A percentile compares a stretch with the other conserved stretches of the same genome.
These are phyloP conservation scores for Ogataea pilisensis DNA, from an alignment of 805 yeast species.

Conservation along the genomic window DNA sequence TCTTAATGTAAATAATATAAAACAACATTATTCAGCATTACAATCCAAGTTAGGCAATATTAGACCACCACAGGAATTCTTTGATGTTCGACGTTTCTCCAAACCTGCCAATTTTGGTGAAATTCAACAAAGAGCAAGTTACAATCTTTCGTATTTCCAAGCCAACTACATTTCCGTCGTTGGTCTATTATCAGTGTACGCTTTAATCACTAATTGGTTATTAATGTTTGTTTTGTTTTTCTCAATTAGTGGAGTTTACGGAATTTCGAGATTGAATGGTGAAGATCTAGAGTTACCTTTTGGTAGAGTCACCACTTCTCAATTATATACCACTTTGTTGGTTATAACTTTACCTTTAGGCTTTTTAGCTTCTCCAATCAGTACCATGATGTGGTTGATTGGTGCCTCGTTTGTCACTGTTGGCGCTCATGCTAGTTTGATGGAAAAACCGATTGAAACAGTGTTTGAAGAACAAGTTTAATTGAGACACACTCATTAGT, in stretches of 20 bases:
- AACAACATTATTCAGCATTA: conserved; percentile 39
- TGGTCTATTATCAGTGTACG: conserved; percentile 70
- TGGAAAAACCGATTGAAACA: conserved; percentile 97
- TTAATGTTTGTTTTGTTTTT: conserved; percentile 78
- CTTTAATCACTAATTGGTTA: conserved; percentile 79
- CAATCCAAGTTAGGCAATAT: conserved; percentile 66
- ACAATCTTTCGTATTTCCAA: conserved; percentile 81
- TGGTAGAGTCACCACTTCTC: conserved; percentile 72
- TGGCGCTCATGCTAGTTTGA: conserved; percentile 83
- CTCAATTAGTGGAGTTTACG: conserved; percentile 69
- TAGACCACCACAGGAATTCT: conserved; percentile 90
- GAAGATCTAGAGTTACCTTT: conserved; percentile 76
- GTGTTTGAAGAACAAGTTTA: conserved; percentile 78
- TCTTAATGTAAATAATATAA: conserved; percentile 45
- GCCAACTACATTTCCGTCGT: conserved; percentile 81
- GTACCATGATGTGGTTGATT: conserved; percentile 92
- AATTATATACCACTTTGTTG: conserved; percentile 82
- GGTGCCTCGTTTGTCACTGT: conserved; percentile 89
- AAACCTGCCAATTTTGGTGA: conserved; percentile 90
- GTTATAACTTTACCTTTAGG: conserved; percentile 55
- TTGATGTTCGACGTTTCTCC: conserved; percentile 83
- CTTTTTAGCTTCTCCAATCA: conserved; percentile 42
- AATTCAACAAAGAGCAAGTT: conserved; percentile 81
- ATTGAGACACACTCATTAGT: not conserved
- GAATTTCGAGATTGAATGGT: conserved; percentile 77